Evolutionary conservation across 2,329 filamentous ascomycete genomes (phyloP), one percentile per base, ranked within the genome.

Genomic region (Sclerotinia glacialis): DNA sequence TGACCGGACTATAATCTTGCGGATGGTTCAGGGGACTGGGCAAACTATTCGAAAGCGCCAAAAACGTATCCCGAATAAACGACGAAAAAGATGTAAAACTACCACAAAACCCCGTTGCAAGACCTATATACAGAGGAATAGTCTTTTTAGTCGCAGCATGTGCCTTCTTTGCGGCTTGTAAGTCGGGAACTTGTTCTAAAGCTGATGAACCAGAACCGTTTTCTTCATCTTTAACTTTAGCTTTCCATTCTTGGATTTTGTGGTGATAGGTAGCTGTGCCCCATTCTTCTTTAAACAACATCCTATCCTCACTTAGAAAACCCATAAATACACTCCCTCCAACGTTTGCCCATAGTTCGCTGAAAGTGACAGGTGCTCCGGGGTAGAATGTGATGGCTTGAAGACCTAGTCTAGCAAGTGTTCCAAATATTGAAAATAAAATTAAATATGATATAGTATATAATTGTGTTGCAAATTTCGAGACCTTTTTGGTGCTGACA

Each of bases 11-110:
- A 58, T 74, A 73, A 68, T 70, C 82, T 76, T 64, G 77, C 74
- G 72, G 74, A 26, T 79, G 78, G 1, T 77, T 74, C 12, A 78
- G 78, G 0, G 86, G 83, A 1, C 82, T 79, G 0, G 84, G 81
- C 14, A 96, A 79, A 70, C 89, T 84, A 75, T 97, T 95, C 5
- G 91, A 88, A 23, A 96, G 78, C 0, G 91, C 89, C 28, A 96
- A 83, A 75, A 96, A 96, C 18, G 83, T 79, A 73, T 96, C 93
- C 8, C 91, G 85, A 56, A 93, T 88, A 75, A 96, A 96, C 26
- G 89, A 87, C 0, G 93, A 96, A 78, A 97, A 97, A 12, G 90
- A 93, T 0, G 93, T 97, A 74, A 95, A 91, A 71, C 90, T 93
- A 69, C 94, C 92, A 74, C 92, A 96, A 77, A 95, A 95, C 14